A percentile compares a stretch with the other conserved stretches of the same genome.
phyloP scores from a whole-genome alignment of 352 stramenopile species.

The Phytopythium sindhum region DNA sequence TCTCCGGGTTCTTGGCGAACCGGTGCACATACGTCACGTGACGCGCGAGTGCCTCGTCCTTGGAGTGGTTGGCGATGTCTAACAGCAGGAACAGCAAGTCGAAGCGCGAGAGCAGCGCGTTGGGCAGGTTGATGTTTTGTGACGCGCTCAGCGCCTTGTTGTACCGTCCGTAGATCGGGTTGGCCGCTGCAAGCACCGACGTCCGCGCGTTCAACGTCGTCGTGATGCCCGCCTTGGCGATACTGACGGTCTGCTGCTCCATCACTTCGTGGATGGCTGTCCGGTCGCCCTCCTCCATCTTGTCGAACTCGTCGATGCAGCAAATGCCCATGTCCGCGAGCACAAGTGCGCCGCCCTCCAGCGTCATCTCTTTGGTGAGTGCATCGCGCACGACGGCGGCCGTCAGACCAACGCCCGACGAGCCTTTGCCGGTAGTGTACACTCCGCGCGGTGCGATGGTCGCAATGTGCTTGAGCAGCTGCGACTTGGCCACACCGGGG shows the following conservation, averaged over 20 bases:
- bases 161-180: slow-evolving; percentile 96
- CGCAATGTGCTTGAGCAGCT: slow-evolving; percentile 99
- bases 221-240: slow-evolving; percentile 99
- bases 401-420: slow-evolving; percentile 97
- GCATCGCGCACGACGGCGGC: slow-evolving; percentile 96
- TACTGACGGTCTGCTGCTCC: slow-evolving; percentile 99
- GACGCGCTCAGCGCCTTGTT: slow-evolving; percentile 84
- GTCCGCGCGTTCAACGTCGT: slow-evolving; percentile 96
- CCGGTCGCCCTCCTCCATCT: slow-evolving; percentile 98
- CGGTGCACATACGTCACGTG: slow-evolving; percentile 94
- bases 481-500: slow-evolving; percentile 98
- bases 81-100: slow-evolving; percentile 99
- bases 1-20: slow-evolving; percentile 85
- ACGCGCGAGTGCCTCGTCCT: slow-evolving; percentile 88
- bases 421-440: slow-evolving; percentile 99
- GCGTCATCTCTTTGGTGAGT: slow-evolving; percentile 92
- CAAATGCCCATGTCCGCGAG: slow-evolving; percentile 98
- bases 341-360: slow-evolving; percentile 95
- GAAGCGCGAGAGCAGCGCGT: slow-evolving; percentile 99
- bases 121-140: slow-evolving; percentile 99
- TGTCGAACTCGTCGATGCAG: slow-evolving; percentile 99
- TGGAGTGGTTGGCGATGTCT: slow-evolving; percentile 93
- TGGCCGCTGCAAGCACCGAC: slow-evolving; percentile 98
- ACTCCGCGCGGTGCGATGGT: slow-evolving; percentile 95
- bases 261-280: slow-evolving; percentile 99